Conservation (phyloP, 495 filamentous ascomycete species). For the Penicillium odoratum region DNA sequence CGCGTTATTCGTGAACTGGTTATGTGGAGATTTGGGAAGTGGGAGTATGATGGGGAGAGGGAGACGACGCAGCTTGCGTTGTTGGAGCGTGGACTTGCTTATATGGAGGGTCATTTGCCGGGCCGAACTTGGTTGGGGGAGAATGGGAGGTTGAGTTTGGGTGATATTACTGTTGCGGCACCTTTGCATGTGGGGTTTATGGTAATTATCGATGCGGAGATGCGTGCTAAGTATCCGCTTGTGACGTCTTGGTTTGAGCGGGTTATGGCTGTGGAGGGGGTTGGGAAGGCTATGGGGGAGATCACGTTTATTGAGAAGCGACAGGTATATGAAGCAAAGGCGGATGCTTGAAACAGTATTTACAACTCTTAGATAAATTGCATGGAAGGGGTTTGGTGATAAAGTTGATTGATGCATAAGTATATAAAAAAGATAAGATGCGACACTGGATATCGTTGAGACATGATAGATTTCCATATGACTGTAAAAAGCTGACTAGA, state of each 20-base stretch:
- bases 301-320: constrained; percentile 47
- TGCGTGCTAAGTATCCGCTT: constrained; percentile 45
- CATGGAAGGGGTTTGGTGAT: neutral
- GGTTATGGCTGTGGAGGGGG: constrained; percentile 42
- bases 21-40: constrained; percentile 35
- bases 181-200: constrained; percentile 40
- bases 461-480: neutral
- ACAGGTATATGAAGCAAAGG: constrained; percentile 17
- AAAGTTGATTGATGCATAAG: neutral
- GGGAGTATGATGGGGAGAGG: constrained; percentile 34
- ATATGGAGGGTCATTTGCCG: constrained; percentile 41
- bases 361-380: neutral
- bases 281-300: constrained; percentile 52
- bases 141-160: constrained; percentile 51
- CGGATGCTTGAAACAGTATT: neutral
- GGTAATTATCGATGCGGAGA: constrained; percentile 50
- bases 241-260: constrained; percentile 46
- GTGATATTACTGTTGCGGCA: constrained; percentile 51
- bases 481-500: neutral
- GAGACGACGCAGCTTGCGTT: constrained; percentile 29
- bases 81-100: constrained; percentile 37
- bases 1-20: constrained; percentile 16
- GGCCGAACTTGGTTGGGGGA: constrained; percentile 47
- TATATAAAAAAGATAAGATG: neutral
- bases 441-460: neutral